Conservation (phyloP, 208 protist species). For the Porcisia hertigi region DNA sequence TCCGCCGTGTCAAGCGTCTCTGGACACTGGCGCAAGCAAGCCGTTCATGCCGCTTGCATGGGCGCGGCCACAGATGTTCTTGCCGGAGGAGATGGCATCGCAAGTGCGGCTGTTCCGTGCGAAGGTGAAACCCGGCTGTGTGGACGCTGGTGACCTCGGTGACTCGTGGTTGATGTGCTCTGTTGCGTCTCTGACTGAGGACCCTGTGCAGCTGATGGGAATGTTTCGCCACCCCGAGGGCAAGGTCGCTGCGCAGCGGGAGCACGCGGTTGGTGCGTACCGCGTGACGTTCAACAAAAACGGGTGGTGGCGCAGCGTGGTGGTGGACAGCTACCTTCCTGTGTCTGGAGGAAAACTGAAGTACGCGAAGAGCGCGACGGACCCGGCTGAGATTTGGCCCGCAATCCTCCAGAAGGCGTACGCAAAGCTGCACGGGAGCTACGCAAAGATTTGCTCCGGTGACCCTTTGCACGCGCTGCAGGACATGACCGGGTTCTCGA, state of each 20-base stretch:
- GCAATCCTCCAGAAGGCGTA: conserved; percentile 88
- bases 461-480: conserved; percentile 81
- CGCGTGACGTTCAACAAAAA: conserved; percentile 83
- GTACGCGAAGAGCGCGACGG: conserved; percentile 56
- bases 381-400: conserved; percentile 80
- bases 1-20: conserved; percentile 58
- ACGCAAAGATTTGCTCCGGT: conserved; percentile 69
- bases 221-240: conserved; percentile 73
- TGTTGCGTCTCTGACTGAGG: conserved; percentile 55
- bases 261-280: conserved; percentile 74
- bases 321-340: conserved; percentile 89
- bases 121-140: conserved; percentile 38
- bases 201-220: conserved; percentile 36
- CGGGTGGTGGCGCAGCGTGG: conserved; percentile 74
- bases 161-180: conserved; percentile 83
- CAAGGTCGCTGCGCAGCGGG: conserved; percentile 48
- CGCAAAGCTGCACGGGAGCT: conserved; percentile 87
- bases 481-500: conserved; percentile 79
- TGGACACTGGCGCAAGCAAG: conserved; percentile 57
- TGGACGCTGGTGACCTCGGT: conserved; percentile 71
- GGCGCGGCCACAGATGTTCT: conserved; percentile 56
- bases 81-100: conserved; percentile 59
- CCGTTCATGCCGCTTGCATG: conserved; percentile 68
- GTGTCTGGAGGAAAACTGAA: conserved; percentile 43
- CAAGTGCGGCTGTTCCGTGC: conserved; percentile 72